phyloP scores from a whole-genome alignment of 2,329 filamentous ascomycete genomes.

The Ceratocystis colombiana region DNA sequence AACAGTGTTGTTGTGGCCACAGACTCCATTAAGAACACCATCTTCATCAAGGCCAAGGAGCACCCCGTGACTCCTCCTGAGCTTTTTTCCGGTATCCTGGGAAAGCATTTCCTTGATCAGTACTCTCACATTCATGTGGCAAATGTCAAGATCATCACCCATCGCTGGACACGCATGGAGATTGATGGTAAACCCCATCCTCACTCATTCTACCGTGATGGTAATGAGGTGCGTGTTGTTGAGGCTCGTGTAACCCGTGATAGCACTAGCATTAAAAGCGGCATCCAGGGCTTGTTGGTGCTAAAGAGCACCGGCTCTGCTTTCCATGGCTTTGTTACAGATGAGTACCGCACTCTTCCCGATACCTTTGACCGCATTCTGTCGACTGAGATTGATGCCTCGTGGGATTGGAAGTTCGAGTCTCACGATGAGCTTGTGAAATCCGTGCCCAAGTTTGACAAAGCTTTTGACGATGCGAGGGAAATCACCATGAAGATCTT shows the following conservation, averaged over 20 bases:
- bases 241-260: conserved; percentile 59
- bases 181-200: conserved; percentile 85
- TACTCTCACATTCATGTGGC: conserved; percentile 83
- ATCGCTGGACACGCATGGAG: conserved; percentile 84
- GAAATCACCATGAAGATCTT: conserved; percentile 85
- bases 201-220: conserved; percentile 87
- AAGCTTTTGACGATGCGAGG: conserved; percentile 66
- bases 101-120: conserved; percentile 75
- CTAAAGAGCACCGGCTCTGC: conserved; percentile 94
- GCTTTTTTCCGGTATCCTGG: conserved; percentile 76
- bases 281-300: conserved; percentile 72
- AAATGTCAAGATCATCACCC: conserved; percentile 69
- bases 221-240: conserved; percentile 75
- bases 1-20: conserved; percentile 94
- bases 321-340: conserved; percentile 87
- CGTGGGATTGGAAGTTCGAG: conserved; percentile 77
- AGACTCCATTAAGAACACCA: conserved; percentile 96
- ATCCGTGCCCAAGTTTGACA: conserved; percentile 59
- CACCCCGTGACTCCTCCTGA: conserved; percentile 87
- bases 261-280: conserved; percentile 66
- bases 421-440: conserved; percentile 56
- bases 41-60: conserved; percentile 90
- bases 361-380: conserved; percentile 95
- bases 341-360: conserved; percentile 82
- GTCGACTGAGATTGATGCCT: conserved; percentile 80